A percentile compares a stretch with the other conserved stretches of the same genome.
Conservation (phyloP, 176 grass and related monocot genomes). For the Themeda triandra region DNA sequence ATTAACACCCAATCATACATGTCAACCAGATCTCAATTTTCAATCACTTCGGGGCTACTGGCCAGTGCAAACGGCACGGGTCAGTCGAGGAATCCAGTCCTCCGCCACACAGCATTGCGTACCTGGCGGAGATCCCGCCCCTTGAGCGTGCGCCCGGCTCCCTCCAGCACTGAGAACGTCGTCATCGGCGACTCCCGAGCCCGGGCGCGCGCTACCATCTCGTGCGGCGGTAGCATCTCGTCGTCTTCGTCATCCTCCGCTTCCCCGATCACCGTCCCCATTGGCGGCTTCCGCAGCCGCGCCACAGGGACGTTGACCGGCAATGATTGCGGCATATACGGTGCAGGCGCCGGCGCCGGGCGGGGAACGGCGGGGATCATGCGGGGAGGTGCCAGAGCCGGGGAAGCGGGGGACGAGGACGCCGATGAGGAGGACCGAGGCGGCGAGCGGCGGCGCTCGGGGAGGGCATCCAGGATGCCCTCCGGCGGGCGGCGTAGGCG, state of each 20-base stretch:
- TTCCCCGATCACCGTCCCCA: conserved; percentile 10
- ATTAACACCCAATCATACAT: conserved; percentile 45
- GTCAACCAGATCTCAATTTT: neutral
- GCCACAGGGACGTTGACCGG: conserved; percentile 68
- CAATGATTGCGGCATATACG: conserved; percentile 49
- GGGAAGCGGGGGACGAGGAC: conserved; percentile 50
- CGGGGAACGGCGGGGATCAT: conserved; percentile 70
- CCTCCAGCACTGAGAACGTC: conserved; percentile 77
- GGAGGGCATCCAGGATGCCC: conserved; percentile 61
- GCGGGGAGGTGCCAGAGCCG: conserved; percentile 43
- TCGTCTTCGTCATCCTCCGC: conserved; percentile 39
- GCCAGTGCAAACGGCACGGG: conserved; percentile 13
- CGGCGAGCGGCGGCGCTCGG: conserved; percentile 23
- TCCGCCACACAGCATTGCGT: conserved; percentile 78
- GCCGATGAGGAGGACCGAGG: conserved; percentile 43
- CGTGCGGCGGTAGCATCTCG: conserved; percentile 83
- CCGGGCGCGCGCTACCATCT: conserved; percentile 54
- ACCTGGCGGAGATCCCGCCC: conserved; percentile 84
- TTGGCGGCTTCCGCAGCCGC: conserved; percentile 25
- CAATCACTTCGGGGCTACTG: conserved; percentile 3
- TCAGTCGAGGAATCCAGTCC: conserved; percentile 88
- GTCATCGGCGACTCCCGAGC: conserved; percentile 61
- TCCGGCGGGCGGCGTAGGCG: conserved; percentile 46
- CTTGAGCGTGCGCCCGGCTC: conserved; percentile 77
- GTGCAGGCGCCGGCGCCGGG: conserved; percentile 27